A percentile compares a stretch with the other conserved stretches of the same genome.
phyloP scores from a whole-genome alignment of 83 land plant species.

The Isoetes engelmannii region DNA sequence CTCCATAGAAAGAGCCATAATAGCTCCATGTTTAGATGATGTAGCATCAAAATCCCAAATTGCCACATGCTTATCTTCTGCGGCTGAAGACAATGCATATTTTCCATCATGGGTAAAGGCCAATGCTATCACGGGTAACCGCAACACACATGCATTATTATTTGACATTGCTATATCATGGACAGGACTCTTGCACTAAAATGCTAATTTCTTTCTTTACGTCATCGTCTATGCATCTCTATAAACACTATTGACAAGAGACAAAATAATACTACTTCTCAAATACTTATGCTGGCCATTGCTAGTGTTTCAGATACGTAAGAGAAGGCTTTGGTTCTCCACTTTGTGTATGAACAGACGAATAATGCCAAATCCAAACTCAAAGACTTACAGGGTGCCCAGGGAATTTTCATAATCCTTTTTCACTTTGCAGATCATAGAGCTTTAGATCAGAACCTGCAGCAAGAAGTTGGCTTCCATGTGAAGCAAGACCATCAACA shows the following conservation, averaged over 20 bases:
- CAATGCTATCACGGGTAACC: slow-evolving; percentile 60
- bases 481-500: slow-evolving; percentile 23
- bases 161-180: neutral
- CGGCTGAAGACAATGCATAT: slow-evolving; percentile 63
- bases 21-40: slow-evolving; percentile 37
- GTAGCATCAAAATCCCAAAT: slow-evolving; percentile 62
- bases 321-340: neutral
- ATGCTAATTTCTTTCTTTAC: neutral
- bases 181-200: neutral
- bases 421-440: slow-evolving; percentile 49
- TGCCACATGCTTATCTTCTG: slow-evolving; percentile 70
- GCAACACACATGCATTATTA: neutral
- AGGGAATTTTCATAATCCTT: slow-evolving; percentile 71
- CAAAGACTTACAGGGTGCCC: slow-evolving; percentile 79
- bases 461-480: slow-evolving; percentile 61
- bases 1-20: slow-evolving; percentile 66
- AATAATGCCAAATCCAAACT: neutral
- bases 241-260: too few relatives aligned
- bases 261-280: too few relatives aligned
- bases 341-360: neutral
- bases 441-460: slow-evolving; percentile 64
- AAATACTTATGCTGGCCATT: too few relatives aligned
- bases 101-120: slow-evolving; percentile 58
- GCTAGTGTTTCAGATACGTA: too few relatives aligned
- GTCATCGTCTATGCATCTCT: neutral